Conservation (phyloP, 1,139 yeast species). For the Sugiyamaella grinbergsii region DNA sequence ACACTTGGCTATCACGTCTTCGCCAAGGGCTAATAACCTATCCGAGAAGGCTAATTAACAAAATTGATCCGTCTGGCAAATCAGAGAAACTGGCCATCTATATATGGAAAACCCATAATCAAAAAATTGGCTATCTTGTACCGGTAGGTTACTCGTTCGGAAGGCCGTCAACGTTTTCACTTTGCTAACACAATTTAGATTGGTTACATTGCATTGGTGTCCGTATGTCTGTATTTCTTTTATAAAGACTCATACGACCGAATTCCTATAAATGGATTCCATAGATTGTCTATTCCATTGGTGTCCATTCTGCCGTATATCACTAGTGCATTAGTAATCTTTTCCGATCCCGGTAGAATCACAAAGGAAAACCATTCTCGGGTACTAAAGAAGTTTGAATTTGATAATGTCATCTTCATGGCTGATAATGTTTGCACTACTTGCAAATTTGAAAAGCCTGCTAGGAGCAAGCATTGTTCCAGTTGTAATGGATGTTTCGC, state of each 20-base stretch:
- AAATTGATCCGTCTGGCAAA: slow-evolving; percentile 16
- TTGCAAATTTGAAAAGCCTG: slow-evolving; percentile 72
- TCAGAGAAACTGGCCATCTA: slow-evolving; percentile 1
- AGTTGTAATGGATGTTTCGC: slow-evolving; percentile 68
- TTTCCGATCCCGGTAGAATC: slow-evolving; percentile 59
- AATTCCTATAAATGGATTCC: slow-evolving; percentile 30
- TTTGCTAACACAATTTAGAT: slow-evolving; percentile 40
- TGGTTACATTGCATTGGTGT: slow-evolving; percentile 50
- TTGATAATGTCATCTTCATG: slow-evolving; percentile 63
- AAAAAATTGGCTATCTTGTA: slow-evolving; percentile 15
- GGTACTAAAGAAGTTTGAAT: slow-evolving; percentile 43
- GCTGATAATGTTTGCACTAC: slow-evolving; percentile 52
- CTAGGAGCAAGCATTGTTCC: slow-evolving; percentile 88
- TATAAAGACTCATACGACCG: slow-evolving; percentile 46
- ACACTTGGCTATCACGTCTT: slow-evolving; percentile 25
- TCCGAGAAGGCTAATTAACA: slow-evolving; percentile 3
- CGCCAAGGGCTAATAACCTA: slow-evolving; percentile 22
- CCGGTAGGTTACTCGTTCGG: slow-evolving; percentile 33
- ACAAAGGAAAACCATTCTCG: slow-evolving; percentile 34
- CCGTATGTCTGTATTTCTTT: slow-evolving; percentile 53
- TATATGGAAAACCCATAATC: slow-evolving; percentile 11
- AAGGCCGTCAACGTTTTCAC: too few species aligned
- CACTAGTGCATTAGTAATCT: slow-evolving; percentile 50
- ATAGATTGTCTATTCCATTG: slow-evolving; percentile 33
- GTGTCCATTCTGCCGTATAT: slow-evolving; percentile 45